phyloP scores from a whole-genome alignment of 768 basidiomycete species.

The Tulasnella sp. region DNA sequence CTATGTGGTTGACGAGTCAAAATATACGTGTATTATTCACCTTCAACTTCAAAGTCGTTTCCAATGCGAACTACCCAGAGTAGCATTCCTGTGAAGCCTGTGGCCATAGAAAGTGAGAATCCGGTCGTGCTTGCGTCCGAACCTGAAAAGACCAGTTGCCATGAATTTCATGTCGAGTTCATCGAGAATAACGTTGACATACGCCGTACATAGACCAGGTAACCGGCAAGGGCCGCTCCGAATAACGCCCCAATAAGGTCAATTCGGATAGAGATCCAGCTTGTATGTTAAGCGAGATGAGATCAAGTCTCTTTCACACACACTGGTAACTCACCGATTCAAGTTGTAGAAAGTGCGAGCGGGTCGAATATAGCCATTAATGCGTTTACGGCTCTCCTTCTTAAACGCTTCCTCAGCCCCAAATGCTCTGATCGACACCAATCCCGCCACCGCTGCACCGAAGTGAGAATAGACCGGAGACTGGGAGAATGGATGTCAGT shows the following conservation, averaged over 20 bases:
- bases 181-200: neutral
- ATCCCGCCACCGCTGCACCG: constrained; percentile 27
- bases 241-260: constrained; percentile 52
- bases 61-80: constrained; percentile 33
- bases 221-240: constrained; percentile 40
- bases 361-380: constrained; percentile 42
- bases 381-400: constrained; percentile 31
- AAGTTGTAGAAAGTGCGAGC: constrained; percentile 41
- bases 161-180: neutral
- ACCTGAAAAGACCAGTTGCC: constrained; percentile 11
- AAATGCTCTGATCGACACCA: constrained; percentile 29
- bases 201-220: constrained; percentile 38
- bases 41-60: constrained; percentile 37
- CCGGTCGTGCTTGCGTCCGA: constrained; percentile 35
- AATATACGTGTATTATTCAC: constrained; percentile 21
- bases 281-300: constrained; percentile 12
- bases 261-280: constrained; percentile 42
- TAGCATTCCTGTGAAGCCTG: constrained; percentile 46
- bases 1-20: neutral
- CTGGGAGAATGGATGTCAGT: neutral
- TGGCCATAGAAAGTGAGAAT: constrained; percentile 35
- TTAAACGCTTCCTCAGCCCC: constrained; percentile 27
- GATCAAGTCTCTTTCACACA: neutral
- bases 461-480: constrained; percentile 30
- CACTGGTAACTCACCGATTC: constrained; percentile 29